Evolutionary conservation across 768 basidiomycete species (phyloP), one percentile per base, ranked within the genome.

Genomic region (Suillus placidus): DNA sequence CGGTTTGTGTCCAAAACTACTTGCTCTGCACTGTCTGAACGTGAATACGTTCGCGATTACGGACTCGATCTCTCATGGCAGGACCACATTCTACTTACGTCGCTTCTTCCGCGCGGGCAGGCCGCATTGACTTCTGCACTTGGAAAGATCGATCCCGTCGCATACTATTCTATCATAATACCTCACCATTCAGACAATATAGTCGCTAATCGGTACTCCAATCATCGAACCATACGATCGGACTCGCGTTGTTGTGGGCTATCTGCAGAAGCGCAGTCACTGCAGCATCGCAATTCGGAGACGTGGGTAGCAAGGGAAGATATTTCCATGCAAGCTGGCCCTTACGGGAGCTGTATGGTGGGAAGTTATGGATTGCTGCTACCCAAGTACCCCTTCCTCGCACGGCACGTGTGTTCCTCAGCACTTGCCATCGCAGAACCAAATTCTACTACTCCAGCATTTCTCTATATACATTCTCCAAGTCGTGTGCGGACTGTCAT

Each of bases 291-390:
- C n/a, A n/a, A n/a, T n/a, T n/a, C n/a, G 68, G 70, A 12, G 68
- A 71, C 49, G 68, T 60, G 18, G 40, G 49, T 30, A 61, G 64
- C 12, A 56, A 72, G 1, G 83, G 83, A 14, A 77, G 84, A 58
- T 95, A 95, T 74, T 73, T 95, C 45, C 94, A 95, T 71, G 94
- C 90, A 14, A 93, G 85, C 71, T 95, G 93, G 90, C 47, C 13
- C 10, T 87, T 94, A 23, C 80, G 83, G 52, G 94, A 95, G 72
- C 77, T 81, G 34, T 84, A 80, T 61, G 91, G 93, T 6, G 83
- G 82, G 38, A 91, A 88, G 71, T 88, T 86, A 87, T 94, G 93
- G 91, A 91, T 95, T 64, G 92, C 45, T 47, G 10, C 92, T 3
- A 84, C 92, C 0, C 94, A 95, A 72, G 94, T 93, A 0, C 92